Conservation (phyloP, 768 basidiomycete genomes). For the Termitomyces heimii region DNA sequence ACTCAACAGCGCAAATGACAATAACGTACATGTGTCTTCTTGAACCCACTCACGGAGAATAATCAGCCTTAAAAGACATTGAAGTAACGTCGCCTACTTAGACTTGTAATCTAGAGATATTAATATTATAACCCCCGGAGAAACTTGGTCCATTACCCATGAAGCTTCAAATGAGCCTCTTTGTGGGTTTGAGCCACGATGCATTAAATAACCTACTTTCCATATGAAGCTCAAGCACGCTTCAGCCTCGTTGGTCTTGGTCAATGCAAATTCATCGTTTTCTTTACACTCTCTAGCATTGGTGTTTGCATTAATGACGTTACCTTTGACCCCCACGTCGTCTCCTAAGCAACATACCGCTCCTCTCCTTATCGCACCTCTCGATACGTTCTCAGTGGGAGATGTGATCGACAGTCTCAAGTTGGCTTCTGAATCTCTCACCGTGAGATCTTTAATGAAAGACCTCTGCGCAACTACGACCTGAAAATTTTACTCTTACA, state of each 20-base stretch:
- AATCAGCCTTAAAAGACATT: not conserved
- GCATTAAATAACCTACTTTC: not conserved
- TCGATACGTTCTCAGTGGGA: constrained; percentile 6
- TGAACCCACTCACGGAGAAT: not conserved
- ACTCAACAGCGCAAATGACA: constrained; percentile 44
- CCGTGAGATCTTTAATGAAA: constrained; percentile 15
- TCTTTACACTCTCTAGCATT: not conserved
- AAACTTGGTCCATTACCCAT: not conserved
- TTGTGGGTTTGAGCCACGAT: constrained; percentile 1
- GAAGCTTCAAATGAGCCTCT: not conserved
- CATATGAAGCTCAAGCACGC: constrained; percentile 6
- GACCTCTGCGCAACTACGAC: not conserved
- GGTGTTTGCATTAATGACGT: constrained; percentile 6
- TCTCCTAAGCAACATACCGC: not conserved
- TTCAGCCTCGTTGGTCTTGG: constrained; percentile 10
- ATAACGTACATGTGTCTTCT: constrained; percentile 10
- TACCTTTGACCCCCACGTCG: constrained; percentile 15
- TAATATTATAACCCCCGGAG: constrained; percentile 2
- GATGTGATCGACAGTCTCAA: constrained; percentile 20
- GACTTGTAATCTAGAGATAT: not conserved
- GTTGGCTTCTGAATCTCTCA: constrained; percentile 22
- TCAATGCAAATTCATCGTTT: constrained; percentile 3
- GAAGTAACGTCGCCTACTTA: not conserved
- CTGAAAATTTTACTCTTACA: constrained; percentile 12
- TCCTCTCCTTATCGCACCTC: constrained; percentile 9